Evolutionary conservation across 1,139 yeast species (phyloP), one percentile per base, ranked within the genome.

Genomic region (Saccharomycopsis hybrid): DNA sequence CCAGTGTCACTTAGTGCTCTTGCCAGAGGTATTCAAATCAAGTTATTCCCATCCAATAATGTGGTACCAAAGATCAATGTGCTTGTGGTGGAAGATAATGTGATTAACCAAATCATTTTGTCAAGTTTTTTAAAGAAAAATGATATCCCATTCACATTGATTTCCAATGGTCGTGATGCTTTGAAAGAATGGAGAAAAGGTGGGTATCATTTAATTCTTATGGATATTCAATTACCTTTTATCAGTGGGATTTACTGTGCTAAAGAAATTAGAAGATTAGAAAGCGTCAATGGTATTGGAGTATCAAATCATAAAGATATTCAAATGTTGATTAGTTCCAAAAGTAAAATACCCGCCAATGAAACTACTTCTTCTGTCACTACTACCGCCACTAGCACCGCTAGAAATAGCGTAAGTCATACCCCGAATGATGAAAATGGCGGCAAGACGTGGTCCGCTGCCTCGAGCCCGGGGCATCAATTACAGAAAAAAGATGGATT

Each of bases 151-250:
- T 89, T 85, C 57, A 83, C 83, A 55, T 83, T 89, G 43, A 97
- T 97, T 5, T 83, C 85, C 53, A 89, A 88, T 58, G 97, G 97
- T 31, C 80, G 82, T 58, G 97, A 90, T 60, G 97, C 97, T 0
- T 78, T 90, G 3, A 95, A 87, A 56, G 85, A 82, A 64, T 90
- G 97, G 97, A 74, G 87, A 55, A 79, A 77, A 54, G 97, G 97
- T 11, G 96, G 96, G 0, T 86, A 85, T 60, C 97, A 90, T 64
- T 71, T 90, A 54, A 94, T 92, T 41, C 74, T 90, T 46, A 90
- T 90, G 97, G 97, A 90, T 70, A 85, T 90, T 59, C 97, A 90
- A 65, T 72, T 90, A 53, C 97, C 97, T 0, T 95, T 88, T 2
- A 80, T 89, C 74, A 85, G 95, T 2, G 97, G 97, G 35, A 78